A percentile compares a stretch with the other conserved stretches of the same genome.
Evolutionary conservation across 2,329 filamentous ascomycete genomes (phyloP).

Genomic region (Pyricularia sp.): DNA sequence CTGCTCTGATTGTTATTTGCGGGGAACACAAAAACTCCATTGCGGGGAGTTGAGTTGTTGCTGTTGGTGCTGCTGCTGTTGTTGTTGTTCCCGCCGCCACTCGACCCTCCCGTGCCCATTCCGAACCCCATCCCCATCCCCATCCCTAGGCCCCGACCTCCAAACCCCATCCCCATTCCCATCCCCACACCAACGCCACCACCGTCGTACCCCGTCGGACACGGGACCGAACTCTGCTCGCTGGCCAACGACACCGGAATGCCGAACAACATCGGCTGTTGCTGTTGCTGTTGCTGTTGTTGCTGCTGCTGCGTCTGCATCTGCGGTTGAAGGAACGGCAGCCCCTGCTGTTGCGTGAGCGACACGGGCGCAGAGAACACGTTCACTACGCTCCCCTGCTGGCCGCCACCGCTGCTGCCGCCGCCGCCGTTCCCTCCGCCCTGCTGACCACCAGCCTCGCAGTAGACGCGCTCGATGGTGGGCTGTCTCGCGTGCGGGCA

Average conservation of each 20-base stretch:
- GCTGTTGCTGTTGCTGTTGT: constrained; percentile 4
- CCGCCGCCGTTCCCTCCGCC: too few species aligned
- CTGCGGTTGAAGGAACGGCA: neutral
- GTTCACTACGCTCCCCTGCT: neutral
- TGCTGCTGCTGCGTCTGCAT: too few species aligned
- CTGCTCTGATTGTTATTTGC: neutral
- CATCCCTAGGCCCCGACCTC: neutral
- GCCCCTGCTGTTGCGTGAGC: neutral
- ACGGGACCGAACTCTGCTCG: neutral
- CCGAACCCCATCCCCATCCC: constrained; percentile 1
- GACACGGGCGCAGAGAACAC: constrained; percentile 5
- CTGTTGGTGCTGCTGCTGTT: neutral
- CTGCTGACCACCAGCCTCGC: neutral
- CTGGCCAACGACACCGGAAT: neutral
- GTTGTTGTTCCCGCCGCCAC: neutral
- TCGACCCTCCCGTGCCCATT: neutral
- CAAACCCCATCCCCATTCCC: neutral
- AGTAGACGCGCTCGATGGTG: neutral
- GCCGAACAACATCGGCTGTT: neutral
- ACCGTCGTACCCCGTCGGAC: neutral
- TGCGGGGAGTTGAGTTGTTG: neutral
- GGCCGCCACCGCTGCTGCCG: neutral
- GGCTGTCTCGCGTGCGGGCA: neutral
- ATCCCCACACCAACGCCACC: neutral
- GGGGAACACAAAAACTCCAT: neutral